Evolutionary conservation across 2,329 filamentous ascomycete genomes (phyloP).

Genomic region (Sarocladium kiliense): DNA sequence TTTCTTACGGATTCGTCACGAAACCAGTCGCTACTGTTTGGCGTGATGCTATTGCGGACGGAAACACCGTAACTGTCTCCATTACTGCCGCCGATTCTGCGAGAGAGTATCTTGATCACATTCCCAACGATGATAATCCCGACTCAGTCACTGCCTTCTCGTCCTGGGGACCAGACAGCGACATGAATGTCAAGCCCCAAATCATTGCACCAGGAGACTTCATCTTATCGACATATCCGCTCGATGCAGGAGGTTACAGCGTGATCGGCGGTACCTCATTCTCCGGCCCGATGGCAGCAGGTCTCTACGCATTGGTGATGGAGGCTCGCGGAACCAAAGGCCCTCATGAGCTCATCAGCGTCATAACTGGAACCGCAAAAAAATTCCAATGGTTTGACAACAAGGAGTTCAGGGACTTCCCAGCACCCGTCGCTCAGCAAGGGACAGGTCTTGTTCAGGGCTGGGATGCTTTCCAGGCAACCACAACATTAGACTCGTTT

Average conservation of each 20-base stretch:
- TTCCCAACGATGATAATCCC: neutral
- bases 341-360: neutral
- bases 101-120: neutral
- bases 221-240: slow-evolving; percentile 41
- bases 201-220: slow-evolving; percentile 32
- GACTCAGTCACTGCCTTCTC: slow-evolving; percentile 27
- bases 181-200: slow-evolving; percentile 33
- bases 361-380: neutral
- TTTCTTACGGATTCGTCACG: neutral
- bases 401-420: neutral
- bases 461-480: neutral
- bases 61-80: neutral
- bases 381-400: neutral
- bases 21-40: neutral
- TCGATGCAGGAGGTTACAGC: slow-evolving; percentile 29
- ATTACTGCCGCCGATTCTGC: neutral
- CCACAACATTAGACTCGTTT: neutral
- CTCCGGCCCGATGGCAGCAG: slow-evolving; percentile 37
- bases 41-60: neutral
- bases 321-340: slow-evolving; percentile 32
- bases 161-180: slow-evolving; percentile 36
- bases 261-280: slow-evolving; percentile 42
- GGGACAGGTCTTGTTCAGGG: neutral
- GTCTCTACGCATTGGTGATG: slow-evolving; percentile 31
- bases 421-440: neutral